A percentile compares a stretch with the other conserved stretches of the same genome.
phyloP scores from a whole-genome alignment of 2,329 filamentous ascomycete species.

The Fusarium continuum region DNA sequence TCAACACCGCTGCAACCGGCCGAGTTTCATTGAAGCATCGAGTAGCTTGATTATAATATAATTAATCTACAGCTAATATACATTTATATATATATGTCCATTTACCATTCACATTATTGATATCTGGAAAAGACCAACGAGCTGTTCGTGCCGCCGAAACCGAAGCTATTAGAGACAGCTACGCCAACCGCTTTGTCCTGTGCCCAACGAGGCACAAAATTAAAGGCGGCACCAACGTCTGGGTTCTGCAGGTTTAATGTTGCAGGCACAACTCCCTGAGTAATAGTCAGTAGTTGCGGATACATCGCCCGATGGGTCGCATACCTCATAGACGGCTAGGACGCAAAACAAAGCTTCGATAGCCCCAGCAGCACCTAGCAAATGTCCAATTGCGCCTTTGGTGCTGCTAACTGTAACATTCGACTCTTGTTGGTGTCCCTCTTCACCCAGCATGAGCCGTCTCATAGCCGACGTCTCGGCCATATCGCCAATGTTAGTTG shows the following conservation, averaged over 20 bases:
- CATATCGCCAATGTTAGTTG: constrained; percentile 83
- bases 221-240: constrained; percentile 77
- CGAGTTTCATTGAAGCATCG: too few species aligned
- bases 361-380: constrained; percentile 90
- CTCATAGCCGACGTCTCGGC: constrained; percentile 89
- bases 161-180: constrained; percentile 93
- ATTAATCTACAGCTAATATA: constrained; percentile 9
- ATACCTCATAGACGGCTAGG: constrained; percentile 79
- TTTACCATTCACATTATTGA: not conserved
- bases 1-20: not conserved
- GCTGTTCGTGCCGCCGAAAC: constrained; percentile 96
- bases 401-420: constrained; percentile 89
- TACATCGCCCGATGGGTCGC: constrained; percentile 42
- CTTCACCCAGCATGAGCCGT: constrained; percentile 76
- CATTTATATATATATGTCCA: not conserved
- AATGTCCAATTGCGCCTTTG: constrained; percentile 90
- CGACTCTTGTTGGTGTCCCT: constrained; percentile 68
- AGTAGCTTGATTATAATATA: not conserved
- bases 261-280: constrained; percentile 81
- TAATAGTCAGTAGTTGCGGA: constrained; percentile 15
- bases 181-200: constrained; percentile 77
- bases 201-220: constrained; percentile 79
- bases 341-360: constrained; percentile 89
- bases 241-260: constrained; percentile 82
- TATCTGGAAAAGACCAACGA: constrained; percentile 76